These are phyloP conservation scores for Amanita thiersii DNA, from an alignment of 768 basidiomycete genomes.

Conservation along the genomic window DNA sequence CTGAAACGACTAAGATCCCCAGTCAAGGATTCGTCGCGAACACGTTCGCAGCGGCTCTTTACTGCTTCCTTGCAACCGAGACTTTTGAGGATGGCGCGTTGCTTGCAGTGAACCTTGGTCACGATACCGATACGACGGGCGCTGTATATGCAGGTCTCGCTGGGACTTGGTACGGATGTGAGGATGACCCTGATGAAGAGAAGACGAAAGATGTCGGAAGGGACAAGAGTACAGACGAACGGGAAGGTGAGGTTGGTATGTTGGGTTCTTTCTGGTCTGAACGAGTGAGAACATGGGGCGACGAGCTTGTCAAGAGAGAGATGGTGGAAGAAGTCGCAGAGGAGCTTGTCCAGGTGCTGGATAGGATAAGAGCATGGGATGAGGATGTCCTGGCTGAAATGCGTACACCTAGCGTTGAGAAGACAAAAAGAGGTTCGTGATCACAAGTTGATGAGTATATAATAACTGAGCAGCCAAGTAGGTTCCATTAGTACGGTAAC, in stretches of 20 bases:
- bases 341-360: conserved; percentile 21
- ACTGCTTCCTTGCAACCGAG: conserved; percentile 35
- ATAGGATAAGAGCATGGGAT: no score
- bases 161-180: conserved; percentile 31
- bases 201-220: conserved; percentile 27
- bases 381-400: no score
- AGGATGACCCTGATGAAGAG: conserved; percentile 13
- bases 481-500: no score
- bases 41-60: conserved; percentile 32
- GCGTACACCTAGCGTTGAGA: no score
- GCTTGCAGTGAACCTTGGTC: conserved; percentile 34
- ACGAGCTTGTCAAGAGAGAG: conserved; percentile 18
- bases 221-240: not conserved
- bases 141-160: conserved; percentile 39
- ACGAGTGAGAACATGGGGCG: not conserved
- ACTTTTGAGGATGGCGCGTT: conserved; percentile 37
- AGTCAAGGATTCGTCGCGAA: conserved; percentile 33
- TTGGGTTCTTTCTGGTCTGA: conserved; percentile 19
- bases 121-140: conserved; percentile 37
- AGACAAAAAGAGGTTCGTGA: no score
- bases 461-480: no score
- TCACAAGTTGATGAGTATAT: no score
- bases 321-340: conserved; percentile 28
- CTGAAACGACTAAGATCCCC: conserved; percentile 19
- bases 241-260: conserved; percentile 20